Evolutionary conservation across 2,329 filamentous ascomycete species (phyloP), one percentile per base, ranked within the genome.

Genomic region (Phialophora macrospora): DNA sequence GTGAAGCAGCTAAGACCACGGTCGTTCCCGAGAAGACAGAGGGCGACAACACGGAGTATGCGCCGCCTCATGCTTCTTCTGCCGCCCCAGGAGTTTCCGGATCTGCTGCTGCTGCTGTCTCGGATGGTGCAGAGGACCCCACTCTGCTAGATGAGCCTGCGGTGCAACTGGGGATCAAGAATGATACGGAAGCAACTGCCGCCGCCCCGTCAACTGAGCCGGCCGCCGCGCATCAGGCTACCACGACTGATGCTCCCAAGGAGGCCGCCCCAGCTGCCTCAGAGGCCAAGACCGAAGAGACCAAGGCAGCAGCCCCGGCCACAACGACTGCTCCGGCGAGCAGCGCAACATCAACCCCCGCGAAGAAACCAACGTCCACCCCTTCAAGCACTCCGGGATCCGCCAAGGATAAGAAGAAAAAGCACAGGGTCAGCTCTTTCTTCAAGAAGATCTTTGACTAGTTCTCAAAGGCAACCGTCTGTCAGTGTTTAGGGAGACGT

Each of bases 371-470:
- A 55, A 66, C 66, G 67, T 71, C 76, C 17, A 73, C 76, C 32
- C 74, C 74, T 9, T 62, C 66, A 32, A 63, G 66, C 57, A 69
- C 69, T 22, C 66, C 68, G 12, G 55, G 66, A 17, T 69, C 69
- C 14, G 77, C 79, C 62, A 78, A 80, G 17, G 82, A 86, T 59
- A 87, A 86, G 80, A 90, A 89, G 82, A 89, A 88, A 82, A 88
- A 87, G 81, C 82, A 85, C 77, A 83, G 88, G 61, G 72, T 88
- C 65, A 90, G 87, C 77, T 84, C 90, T 72, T 85, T 90, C 73
- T 69, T 86, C 63, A 85, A 85, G 79, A 83, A 83, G 70, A 85
- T 84, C 76, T 77, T 85, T 63, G 79, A 79, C 72, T 80, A 73
- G 64, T 57, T 48, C 34, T 26, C 46, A 38, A 60, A 60, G 58